phyloP scores from a whole-genome alignment of 768 basidiomycete species.

The Grammothele lineata region DNA sequence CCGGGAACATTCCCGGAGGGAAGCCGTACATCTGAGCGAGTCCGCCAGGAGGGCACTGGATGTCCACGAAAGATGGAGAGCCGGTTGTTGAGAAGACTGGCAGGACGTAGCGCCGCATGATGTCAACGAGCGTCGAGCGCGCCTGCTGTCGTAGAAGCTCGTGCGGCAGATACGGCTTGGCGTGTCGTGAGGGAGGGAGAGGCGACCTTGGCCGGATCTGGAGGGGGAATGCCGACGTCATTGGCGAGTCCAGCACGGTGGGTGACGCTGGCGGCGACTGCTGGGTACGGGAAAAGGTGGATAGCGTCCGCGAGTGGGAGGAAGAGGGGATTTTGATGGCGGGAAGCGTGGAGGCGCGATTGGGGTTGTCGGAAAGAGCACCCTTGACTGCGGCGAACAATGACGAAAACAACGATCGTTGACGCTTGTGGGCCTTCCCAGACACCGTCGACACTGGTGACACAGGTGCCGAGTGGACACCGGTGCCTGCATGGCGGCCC shows the following conservation, averaged over 20 bases:
- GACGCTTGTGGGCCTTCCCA: constrained; percentile 57
- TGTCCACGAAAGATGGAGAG: constrained; percentile 3
- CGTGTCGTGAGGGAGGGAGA: constrained; percentile 12
- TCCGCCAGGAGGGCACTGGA: constrained; percentile 1
- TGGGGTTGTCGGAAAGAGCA: constrained; percentile 11
- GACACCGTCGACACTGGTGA: constrained; percentile 7
- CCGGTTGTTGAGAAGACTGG: constrained; percentile 13
- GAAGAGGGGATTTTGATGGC: constrained; percentile 11
- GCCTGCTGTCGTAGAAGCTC: constrained; percentile 50
- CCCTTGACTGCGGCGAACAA: constrained; percentile 48
- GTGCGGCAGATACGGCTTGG: constrained; percentile 12
- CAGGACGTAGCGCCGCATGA: constrained; percentile 54
- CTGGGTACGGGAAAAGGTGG: constrained; percentile 16
- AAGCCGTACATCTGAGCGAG: constrained; percentile 10
- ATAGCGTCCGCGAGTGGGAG: constrained; percentile 17
- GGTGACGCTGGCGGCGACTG: constrained; percentile 24
- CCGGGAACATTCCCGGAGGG: constrained; percentile 39
- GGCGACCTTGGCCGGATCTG: constrained; percentile 18
- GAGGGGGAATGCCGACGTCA: constrained; percentile 16
- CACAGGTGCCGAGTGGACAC: constrained; percentile 1
- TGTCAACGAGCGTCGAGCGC: constrained; percentile 63
- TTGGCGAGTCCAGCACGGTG: constrained; percentile 26
- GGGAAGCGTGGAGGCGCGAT: constrained; percentile 7
- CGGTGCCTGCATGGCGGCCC: background rate
- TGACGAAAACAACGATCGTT: constrained; percentile 66